Conservation (phyloP, 2,329 filamentous ascomycete species). For the Scorias spongiosa region DNA sequence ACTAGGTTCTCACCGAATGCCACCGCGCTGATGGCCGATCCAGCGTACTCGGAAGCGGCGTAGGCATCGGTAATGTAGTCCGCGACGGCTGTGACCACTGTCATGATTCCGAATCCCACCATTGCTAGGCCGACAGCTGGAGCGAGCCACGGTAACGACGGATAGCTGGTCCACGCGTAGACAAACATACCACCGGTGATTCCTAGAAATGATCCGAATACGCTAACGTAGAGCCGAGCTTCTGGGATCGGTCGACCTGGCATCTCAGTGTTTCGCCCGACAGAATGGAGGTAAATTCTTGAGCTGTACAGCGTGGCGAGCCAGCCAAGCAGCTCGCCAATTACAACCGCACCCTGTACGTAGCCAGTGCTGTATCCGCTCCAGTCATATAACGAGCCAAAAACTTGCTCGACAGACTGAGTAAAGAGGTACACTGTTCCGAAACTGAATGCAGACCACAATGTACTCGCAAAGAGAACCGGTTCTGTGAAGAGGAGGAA, state of each 20-base stretch:
- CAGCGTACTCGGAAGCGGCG: conserved; percentile 29
- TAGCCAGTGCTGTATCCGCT: conserved; percentile 28
- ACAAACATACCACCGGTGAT: conserved; percentile 35
- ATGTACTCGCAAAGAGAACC: conserved; percentile 32
- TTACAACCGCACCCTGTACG: conserved; percentile 29
- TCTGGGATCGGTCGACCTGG: conserved; percentile 28
- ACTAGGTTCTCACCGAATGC: conserved; percentile 35
- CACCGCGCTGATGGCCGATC: conserved; percentile 33
- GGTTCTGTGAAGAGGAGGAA: conserved; percentile 34
- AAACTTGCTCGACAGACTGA: conserved; percentile 31
- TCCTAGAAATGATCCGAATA: conserved; percentile 30
- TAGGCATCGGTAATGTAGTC: conserved; percentile 38
- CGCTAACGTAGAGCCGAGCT: conserved; percentile 29
- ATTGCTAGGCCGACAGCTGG: conserved; percentile 32
- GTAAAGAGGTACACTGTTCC: conserved; percentile 36
- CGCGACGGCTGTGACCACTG: conserved; percentile 30
- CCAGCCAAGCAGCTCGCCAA: conserved; percentile 31
- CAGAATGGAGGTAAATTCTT: conserved; percentile 27
- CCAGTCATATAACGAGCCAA: conserved; percentile 25
- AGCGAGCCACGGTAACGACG: conserved; percentile 30
- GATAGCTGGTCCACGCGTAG: conserved; percentile 35
- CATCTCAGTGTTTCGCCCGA: conserved; percentile 21
- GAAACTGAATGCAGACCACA: conserved; percentile 34
- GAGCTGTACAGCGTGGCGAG: conserved; percentile 19
- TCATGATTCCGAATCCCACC: conserved; percentile 35